Evolutionary conservation across 2,329 filamentous ascomycete genomes (phyloP).

Genomic region (Colletotrichum sp.): DNA sequence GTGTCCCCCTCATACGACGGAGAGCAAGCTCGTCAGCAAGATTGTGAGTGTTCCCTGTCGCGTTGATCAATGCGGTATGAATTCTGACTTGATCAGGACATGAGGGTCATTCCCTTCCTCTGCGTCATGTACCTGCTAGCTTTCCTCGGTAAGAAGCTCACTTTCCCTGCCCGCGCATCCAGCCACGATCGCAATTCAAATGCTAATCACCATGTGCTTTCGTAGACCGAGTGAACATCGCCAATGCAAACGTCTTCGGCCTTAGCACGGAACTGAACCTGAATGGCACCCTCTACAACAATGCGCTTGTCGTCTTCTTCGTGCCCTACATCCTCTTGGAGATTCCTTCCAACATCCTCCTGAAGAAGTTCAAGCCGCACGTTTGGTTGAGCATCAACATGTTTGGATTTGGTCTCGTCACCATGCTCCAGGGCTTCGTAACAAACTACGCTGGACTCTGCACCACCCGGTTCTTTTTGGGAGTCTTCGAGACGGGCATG

Average conservation of each 20-base stretch:
- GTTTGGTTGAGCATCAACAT: constrained; percentile 83
- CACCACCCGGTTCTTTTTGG: constrained; percentile 84
- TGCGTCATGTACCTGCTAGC: constrained; percentile 75
- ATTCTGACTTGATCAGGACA: constrained; percentile 40
- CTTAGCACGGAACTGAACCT: constrained; percentile 69
- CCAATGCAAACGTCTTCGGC: constrained; percentile 74
- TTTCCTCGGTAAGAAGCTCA: constrained; percentile 57
- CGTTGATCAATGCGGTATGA: too few species aligned
- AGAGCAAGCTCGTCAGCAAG: constrained; percentile 69
- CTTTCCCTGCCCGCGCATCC: background rate
- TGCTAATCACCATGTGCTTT: background rate
- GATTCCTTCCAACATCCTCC: constrained; percentile 50
- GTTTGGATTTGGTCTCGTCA: constrained; percentile 81
- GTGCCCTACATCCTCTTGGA: constrained; percentile 80
- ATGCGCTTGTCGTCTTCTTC: constrained; percentile 81
- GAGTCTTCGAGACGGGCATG: constrained; percentile 77
- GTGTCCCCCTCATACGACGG: constrained; percentile 62
- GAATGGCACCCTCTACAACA: constrained; percentile 69
- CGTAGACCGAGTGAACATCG: constrained; percentile 75
- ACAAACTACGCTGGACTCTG: constrained; percentile 80
- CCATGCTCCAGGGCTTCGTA: constrained; percentile 78
- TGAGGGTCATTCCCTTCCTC: constrained; percentile 74
- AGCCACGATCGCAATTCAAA: background rate
- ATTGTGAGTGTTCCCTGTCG: too few species aligned
- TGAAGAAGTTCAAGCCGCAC: constrained; percentile 55